phyloP scores from a whole-genome alignment of 768 basidiomycete species.

The Mycena polygramma region DNA sequence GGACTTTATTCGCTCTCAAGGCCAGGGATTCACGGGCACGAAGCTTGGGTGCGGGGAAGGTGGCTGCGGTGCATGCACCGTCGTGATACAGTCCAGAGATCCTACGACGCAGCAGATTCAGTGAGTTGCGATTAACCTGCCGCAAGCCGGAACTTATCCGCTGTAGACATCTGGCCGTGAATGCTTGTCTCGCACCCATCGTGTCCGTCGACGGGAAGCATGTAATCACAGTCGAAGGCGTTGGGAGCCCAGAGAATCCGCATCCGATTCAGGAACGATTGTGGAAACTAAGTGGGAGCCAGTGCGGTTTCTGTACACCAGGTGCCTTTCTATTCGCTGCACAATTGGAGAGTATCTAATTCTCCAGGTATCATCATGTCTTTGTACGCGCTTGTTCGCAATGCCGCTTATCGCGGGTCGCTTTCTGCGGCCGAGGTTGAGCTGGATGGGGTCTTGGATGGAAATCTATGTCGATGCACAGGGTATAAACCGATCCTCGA shows the following conservation, averaged over 20 bases:
- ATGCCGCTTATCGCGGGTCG: constrained; percentile 39
- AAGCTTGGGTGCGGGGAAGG: constrained; percentile 40
- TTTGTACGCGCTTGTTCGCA: constrained; percentile 36
- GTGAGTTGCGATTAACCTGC: constrained; percentile 3
- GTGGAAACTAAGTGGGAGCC: constrained; percentile 36
- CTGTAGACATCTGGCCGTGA: constrained; percentile 34
- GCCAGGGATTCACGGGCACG: constrained; percentile 38
- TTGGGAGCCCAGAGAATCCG: constrained; percentile 36
- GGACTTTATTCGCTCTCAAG: constrained; percentile 39
- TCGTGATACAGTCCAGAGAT: constrained; percentile 35
- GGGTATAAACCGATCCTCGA: constrained; percentile 39
- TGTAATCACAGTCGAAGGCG: constrained; percentile 39
- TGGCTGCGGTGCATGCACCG: constrained; percentile 39
- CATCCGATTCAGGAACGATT: constrained; percentile 38
- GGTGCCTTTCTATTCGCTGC: constrained; percentile 5
- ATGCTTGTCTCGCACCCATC: constrained; percentile 38
- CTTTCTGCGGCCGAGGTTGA: constrained; percentile 37
- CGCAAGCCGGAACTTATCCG: constrained; percentile 5
- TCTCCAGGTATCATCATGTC: constrained; percentile 36
- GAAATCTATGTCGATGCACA: constrained; percentile 38
- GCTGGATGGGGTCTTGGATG: constrained; percentile 38
- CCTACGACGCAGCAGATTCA: constrained; percentile 34
- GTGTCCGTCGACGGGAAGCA: constrained; percentile 39
- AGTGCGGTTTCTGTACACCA: constrained; percentile 39
- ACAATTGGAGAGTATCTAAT: background rate